A percentile compares a stretch with the other conserved stretches of the same genome.
These are phyloP conservation scores for Salicornia ramosissima DNA, from an alignment of 148 eudicot species.

Conservation along the genomic window DNA sequence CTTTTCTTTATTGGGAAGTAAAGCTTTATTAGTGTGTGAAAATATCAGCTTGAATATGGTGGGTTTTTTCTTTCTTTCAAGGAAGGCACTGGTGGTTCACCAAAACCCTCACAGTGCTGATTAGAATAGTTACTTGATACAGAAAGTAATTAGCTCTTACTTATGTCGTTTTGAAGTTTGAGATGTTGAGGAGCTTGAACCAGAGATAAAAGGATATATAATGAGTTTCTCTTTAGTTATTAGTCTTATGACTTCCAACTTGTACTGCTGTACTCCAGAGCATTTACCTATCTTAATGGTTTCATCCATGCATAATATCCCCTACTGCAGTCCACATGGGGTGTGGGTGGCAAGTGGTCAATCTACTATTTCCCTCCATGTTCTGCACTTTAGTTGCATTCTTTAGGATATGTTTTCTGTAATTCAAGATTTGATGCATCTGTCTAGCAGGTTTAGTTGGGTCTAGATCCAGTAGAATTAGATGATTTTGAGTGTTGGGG, in stretches of 20 bases:
- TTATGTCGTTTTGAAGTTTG: neutral
- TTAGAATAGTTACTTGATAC: neutral
- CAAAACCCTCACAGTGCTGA: neutral
- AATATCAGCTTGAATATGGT: neutral
- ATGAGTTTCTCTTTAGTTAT: neutral
- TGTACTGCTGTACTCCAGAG: neutral
- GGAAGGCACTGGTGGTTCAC: neutral
- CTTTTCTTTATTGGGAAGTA: too few species aligned
- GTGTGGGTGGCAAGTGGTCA: neutral
- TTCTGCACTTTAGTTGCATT: neutral
- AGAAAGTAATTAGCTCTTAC: neutral
- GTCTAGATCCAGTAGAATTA: too few species aligned
- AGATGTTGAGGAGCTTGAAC: neutral
- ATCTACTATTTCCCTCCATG: neutral
- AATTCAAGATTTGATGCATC: neutral
- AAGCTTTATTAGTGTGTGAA: too few species aligned
- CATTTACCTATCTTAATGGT: neutral
- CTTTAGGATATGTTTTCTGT: neutral
- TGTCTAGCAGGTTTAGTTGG: neutral
- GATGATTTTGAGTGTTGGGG: too few species aligned
- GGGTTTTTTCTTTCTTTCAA: neutral
- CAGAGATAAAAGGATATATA: neutral
- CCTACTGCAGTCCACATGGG: neutral
- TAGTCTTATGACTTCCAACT: neutral
- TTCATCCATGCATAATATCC: neutral